Percentiles rank a stretch among this genome's conserved stretches.
Evolutionary conservation across 106 monocot genomes (phyloP).

Genomic region (Apostasia shenzhenica): DNA sequence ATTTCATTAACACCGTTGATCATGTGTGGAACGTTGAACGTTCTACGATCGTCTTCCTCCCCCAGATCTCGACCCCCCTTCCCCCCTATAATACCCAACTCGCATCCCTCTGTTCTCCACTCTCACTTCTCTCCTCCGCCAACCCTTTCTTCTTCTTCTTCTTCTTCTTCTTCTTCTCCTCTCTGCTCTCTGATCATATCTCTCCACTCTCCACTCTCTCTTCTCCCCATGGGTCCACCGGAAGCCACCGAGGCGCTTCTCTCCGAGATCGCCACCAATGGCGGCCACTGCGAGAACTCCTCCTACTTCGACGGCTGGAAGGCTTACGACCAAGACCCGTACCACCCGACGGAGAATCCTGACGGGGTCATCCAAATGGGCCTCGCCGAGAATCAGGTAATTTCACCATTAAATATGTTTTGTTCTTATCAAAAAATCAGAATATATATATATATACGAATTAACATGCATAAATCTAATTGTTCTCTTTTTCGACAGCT

Average conservation of each 20-base stretch:
- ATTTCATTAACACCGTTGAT: too few species aligned
- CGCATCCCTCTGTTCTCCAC: too few species aligned
- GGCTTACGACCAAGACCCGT: conserved; percentile 54
- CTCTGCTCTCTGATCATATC: too few species aligned
- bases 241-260: conserved; percentile 7
- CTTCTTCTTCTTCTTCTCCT: too few species aligned
- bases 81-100: too few species aligned
- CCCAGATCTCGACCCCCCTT: too few species aligned
- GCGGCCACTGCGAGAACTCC: conserved; percentile 55
- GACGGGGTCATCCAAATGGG: conserved; percentile 73
- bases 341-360: conserved; percentile 26
- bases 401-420: too few species aligned
- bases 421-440: neutral
- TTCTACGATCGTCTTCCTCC: too few species aligned
- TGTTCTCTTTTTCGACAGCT: conserved; percentile 23
- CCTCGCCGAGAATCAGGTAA: conserved; percentile 51
- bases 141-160: too few species aligned
- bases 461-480: neutral
- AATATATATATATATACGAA: neutral
- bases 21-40: too few species aligned
- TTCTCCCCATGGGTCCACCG: neutral
- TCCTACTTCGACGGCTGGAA: conserved; percentile 72
- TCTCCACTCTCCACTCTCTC: too few species aligned
- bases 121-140: too few species aligned
- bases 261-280: conserved; percentile 33